Evolutionary conservation across 83 land plant genomes (phyloP).

Genomic region (Diphasiastrum complanatum): DNA sequence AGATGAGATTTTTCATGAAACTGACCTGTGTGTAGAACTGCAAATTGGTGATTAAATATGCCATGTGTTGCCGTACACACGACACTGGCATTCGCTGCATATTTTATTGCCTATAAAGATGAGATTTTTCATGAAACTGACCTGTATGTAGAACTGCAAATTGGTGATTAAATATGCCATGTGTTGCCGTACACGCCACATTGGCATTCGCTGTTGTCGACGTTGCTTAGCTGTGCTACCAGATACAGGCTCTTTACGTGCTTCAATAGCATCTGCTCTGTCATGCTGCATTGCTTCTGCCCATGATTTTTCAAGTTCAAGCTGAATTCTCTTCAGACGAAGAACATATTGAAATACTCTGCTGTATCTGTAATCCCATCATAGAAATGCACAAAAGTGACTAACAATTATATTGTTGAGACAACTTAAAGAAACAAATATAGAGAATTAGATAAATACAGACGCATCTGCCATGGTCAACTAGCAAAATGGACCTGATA

Average conservation of each 20-base stretch:
- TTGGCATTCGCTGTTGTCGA: constrained; percentile 57
- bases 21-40: too few relatives aligned
- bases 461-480: background rate
- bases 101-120: too few relatives aligned
- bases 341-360: constrained; percentile 84
- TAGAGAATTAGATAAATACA: background rate
- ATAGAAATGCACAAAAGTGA: background rate
- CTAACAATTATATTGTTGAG: background rate
- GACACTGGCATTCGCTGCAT: too few relatives aligned
- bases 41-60: constrained; percentile 2
- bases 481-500: background rate
- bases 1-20: too few relatives aligned
- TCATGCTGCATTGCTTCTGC: constrained; percentile 96
- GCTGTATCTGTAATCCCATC: constrained; percentile 50
- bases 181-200: constrained; percentile 93
- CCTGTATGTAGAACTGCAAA: constrained; percentile 97
- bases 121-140: too few relatives aligned
- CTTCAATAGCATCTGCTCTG: constrained; percentile 65
- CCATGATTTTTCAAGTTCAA: constrained; percentile 98
- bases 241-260: constrained; percentile 41
- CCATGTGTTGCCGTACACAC: too few relatives aligned
- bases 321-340: constrained; percentile 82
- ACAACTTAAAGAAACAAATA: constrained; percentile 1
- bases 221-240: constrained; percentile 34
- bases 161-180: constrained; percentile 94